Evolutionary conservation across 208 protist genomes (phyloP), one percentile per base, ranked within the genome.

Genomic region (Trypanosoma rangeli): DNA sequence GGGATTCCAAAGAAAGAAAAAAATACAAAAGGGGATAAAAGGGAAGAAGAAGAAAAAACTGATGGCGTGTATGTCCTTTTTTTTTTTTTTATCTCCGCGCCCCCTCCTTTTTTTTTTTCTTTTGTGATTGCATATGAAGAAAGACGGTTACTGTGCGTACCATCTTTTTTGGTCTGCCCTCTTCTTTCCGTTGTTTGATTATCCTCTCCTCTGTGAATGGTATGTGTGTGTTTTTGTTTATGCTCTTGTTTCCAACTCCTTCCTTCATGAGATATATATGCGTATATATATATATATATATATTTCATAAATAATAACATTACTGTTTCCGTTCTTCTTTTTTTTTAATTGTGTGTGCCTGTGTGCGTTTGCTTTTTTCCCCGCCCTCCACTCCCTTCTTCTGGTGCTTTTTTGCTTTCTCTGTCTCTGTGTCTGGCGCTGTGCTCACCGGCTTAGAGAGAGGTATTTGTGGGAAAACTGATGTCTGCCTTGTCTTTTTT

Each of bases 141-240:
- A 29, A 57, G 33, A 44, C 61, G 31, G 44, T 44, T 13, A 9
- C 10, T 50, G n/a, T 55, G 62, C 68, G 24, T 73, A n/a, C 72
- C 26, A 28, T 13, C 48, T 28, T 54, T 37, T 16, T 44, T 13
- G 28, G 3, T 29, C 9, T 52, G 3, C 59, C 37, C 59, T 58
- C 61, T 67, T 59, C 28, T 61, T 31, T 70, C 35, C 37, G 46
- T 58, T 31, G 68, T 58, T 60, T 44, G 49, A 28, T 33, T 58
- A 33, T 68, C 61, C 37, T 31, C 59, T 64, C 33, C 0, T n/a
- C 63, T 24, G 26, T 57, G 42, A 10, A 46, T 46, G 42, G 2
- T 37, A 7, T 37, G 33, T 37, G 33, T 37, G 33, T 7, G 33
- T 37, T 37, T 37, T 37, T 37, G n/a, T 37, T 37, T 37, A 2